A percentile compares a stretch with the other conserved stretches of the same genome.
These are phyloP conservation scores for Vinca major DNA, from an alignment of 305 asterid genomes.

Conservation along the genomic window DNA sequence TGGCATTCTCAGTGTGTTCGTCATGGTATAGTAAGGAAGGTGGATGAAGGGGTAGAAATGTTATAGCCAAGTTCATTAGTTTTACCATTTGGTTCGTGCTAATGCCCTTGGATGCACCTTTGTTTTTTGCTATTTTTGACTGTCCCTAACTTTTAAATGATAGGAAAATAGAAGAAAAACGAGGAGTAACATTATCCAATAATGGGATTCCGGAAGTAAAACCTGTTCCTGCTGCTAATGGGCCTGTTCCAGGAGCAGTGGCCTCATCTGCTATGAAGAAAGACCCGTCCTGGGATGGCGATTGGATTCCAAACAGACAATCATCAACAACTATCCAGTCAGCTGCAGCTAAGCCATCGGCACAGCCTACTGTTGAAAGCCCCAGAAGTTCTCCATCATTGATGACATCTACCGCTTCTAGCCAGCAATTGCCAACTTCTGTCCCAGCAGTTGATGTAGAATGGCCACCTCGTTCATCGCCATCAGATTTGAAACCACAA, in stretches of 20 bases:
- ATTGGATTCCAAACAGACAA: slow-evolving; percentile 66
- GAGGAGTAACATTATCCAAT: slow-evolving; percentile 76
- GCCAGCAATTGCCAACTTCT: slow-evolving; percentile 51
- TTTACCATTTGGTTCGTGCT: neutral
- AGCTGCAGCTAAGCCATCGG: slow-evolving; percentile 31
- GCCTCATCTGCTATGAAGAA: slow-evolving; percentile 41
- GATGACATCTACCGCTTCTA: slow-evolving; percentile 29
- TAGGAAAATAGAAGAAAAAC: slow-evolving; percentile 93
- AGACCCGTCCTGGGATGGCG: slow-evolving; percentile 87
- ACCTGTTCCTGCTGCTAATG: slow-evolving; percentile 34
- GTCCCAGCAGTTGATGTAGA: slow-evolving; percentile 91
- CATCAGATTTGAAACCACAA: slow-evolving; percentile 28
- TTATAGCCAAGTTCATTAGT: neutral
- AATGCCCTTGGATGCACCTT: neutral
- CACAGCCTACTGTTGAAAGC: slow-evolving; percentile 39
- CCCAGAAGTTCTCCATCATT: slow-evolving; percentile 26
- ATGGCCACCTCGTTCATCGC: slow-evolving; percentile 79
- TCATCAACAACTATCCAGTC: slow-evolving; percentile 39
- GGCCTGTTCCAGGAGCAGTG: slow-evolving; percentile 39
- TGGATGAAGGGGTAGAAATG: neutral
- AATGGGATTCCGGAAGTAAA: slow-evolving; percentile 49
- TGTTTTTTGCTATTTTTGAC: slow-evolving; percentile 2
- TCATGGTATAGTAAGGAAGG: neutral
- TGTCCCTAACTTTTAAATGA: slow-evolving; percentile 12
- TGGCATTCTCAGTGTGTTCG: no score